Evolutionary conservation across 345 rosid genomes (phyloP), one percentile per base, ranked within the genome.

Genomic region (Pelargonium nanum): DNA sequence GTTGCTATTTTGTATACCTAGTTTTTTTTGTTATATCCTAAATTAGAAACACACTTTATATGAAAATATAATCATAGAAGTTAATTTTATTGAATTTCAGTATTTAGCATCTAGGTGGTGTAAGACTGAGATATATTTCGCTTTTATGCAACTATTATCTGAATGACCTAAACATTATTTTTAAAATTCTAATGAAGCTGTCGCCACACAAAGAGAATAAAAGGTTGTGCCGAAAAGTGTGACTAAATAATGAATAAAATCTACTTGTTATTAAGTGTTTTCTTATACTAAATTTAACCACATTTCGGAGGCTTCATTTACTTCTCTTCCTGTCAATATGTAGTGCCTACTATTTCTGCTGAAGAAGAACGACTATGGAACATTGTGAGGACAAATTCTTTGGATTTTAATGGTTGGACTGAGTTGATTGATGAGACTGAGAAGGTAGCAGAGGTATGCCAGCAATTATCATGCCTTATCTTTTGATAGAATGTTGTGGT

Each of bases 301-400:
- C 22, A 10, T 22, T 12, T 55, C 7, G 19, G 26, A 6, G 22
- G 26, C 28, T 20, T 54, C 51, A 53, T 30, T 68, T 25, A 19
- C 48, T 56, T 48, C 17, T 22, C 54, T 65, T 21, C 6, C 25
- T 21, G 48, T 61, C 70, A 55, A 52, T 53, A 16, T 72, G 52
- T 60, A 81, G 82, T 48, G 55, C 78, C 82, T 54, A 72, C 74
- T 53, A 75, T 76, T 71, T 85, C 99, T 54, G 81, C 68, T 0
- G 99, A 89, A 76, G 99, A 93, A 72, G 97, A 87, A 30, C 85
- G 90, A 7, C 58, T 89, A n/a, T 93, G 99, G 99, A 89, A 66
- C 74, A 81, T 84, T 65, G 88, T 89, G 53, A 81, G 68, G 77
- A 75, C 85, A 19, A 86, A 89, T 81, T 83, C 96, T 24, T 69